These are phyloP conservation scores for Cicer chorassanicum DNA, from an alignment of 306 rosid genomes.

Conservation along the genomic window DNA sequence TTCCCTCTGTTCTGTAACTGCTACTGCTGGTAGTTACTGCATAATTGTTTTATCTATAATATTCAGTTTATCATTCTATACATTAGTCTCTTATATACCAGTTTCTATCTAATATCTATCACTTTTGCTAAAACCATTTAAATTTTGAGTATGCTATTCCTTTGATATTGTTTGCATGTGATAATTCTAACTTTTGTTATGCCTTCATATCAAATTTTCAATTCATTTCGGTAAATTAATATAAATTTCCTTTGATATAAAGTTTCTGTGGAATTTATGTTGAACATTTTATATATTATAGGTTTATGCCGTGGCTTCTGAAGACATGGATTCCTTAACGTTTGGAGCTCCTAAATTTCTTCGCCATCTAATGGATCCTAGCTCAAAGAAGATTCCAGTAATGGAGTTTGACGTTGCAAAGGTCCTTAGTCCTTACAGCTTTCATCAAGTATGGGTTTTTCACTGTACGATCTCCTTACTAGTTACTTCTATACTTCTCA, in stretches of 20 bases:
- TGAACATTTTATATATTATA: constrained; percentile 42
- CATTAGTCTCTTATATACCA: neutral
- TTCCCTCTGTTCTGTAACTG: neutral
- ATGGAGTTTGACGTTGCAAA: constrained; percentile 94
- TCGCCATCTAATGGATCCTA: constrained; percentile 98
- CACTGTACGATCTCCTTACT: constrained; percentile 36
- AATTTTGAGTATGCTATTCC: neutral
- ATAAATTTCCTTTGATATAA: constrained; percentile 10
- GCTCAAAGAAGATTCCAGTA: constrained; percentile 94
- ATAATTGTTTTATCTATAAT: neutral
- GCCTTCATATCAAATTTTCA: constrained; percentile 33
- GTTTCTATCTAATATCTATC: neutral
- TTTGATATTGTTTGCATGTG: constrained; percentile 3
- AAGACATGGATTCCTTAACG: constrained; percentile 96
- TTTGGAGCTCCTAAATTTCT: constrained; percentile 95
- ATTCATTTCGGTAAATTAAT: constrained; percentile 26
- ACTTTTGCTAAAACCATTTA: neutral
- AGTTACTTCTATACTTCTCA: constrained; percentile 39
- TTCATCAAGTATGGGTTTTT: constrained; percentile 14
- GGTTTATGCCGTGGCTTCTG: constrained; percentile 98
- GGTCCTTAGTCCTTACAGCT: constrained; percentile 53
- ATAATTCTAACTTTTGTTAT: constrained; percentile 16
- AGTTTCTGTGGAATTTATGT: constrained; percentile 17
- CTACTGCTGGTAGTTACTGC: neutral
- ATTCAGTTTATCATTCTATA: neutral